A percentile compares a stretch with the other conserved stretches of the same genome.
Evolutionary conservation across 2,329 filamentous ascomycete species (phyloP).

Genomic region (Alternaria sp.): DNA sequence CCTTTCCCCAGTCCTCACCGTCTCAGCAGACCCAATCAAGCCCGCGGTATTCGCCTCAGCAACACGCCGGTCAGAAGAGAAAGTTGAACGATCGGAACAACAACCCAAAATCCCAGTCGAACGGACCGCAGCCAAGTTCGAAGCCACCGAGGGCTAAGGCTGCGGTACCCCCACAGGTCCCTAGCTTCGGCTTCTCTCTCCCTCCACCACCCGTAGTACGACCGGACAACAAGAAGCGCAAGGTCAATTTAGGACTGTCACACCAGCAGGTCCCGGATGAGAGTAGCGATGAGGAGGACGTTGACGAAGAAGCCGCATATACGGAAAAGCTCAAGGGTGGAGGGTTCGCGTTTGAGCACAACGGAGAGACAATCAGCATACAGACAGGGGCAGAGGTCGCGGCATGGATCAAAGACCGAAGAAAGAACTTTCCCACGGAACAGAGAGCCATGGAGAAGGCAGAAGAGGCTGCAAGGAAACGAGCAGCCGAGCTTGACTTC

Average conservation of each 20-base stretch:
- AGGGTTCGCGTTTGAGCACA: slow-evolving; percentile 67
- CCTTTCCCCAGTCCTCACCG: slow-evolving; percentile 10
- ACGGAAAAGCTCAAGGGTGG: slow-evolving; percentile 54
- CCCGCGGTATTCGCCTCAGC: slow-evolving; percentile 25
- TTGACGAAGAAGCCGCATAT: slow-evolving; percentile 72
- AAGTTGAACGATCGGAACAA: slow-evolving; percentile 34
- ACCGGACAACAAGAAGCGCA: slow-evolving; percentile 71
- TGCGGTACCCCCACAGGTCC: slow-evolving; percentile 46
- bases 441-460: slow-evolving; percentile 72
- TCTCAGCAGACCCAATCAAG: slow-evolving; percentile 16
- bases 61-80: slow-evolving; percentile 41
- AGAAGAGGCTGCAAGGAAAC: slow-evolving; percentile 50
- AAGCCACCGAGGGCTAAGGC: slow-evolving; percentile 48
- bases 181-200: slow-evolving; percentile 48
- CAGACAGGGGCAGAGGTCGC: slow-evolving; percentile 72
- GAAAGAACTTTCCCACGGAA: slow-evolving; percentile 81
- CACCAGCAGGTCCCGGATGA: slow-evolving; percentile 62
- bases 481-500: slow-evolving; percentile 52
- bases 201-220: slow-evolving; percentile 26
- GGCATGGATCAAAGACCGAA: slow-evolving; percentile 83
- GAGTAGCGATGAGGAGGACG: slow-evolving; percentile 69
- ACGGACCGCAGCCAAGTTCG: slow-evolving; percentile 23
- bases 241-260: slow-evolving; percentile 75
- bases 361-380: slow-evolving; percentile 63
- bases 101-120: slow-evolving; percentile 18